Evolutionary conservation across 495 filamentous ascomycete species (phyloP), one percentile per base, ranked within the genome.

Genomic region (Daldinia bambusicola): DNA sequence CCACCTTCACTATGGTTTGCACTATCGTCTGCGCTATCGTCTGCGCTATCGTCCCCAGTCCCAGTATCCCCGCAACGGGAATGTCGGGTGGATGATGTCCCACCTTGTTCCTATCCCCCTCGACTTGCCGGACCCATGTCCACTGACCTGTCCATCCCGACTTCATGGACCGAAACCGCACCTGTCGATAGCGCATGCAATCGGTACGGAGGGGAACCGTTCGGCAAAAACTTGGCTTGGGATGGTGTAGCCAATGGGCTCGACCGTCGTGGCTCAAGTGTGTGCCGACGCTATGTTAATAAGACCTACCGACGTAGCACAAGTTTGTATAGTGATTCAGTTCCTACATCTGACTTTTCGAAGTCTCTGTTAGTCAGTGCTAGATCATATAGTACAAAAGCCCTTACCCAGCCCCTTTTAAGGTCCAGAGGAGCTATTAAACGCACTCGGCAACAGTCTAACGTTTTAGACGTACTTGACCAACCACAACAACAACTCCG

Each of bases 101-200:
- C 70, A 52, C 30, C 7, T 7, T 12, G 37, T 48, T 38, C 37
- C 38, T 62, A 55, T 32, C 26, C 16, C 30, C 34, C 55, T 48
- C 61, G 40, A 65, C 67, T 61, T 65, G 50, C 56, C 61, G 61
- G 61, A 6, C 38, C 22, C 18, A 55, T n/a, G 22, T n/a, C 52
- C 4, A n/a, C 14, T 51, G 10, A 45, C 6, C 6, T 45, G 38
- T 40, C 20, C 8, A 56, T 61, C 55, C 61, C 56, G 65, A 56
- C 60, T 20, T 62, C 55, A 2, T 52, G 65, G 66, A 59, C 70
- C 70, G 70, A 72, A 57, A 66, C 65, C 61, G 61, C 69, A 53
- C 63, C 43, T 38, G 13, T 55, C 34, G 10, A 45, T 53, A 32
- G 59, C 59, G 20, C 59, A 61, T 63, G 58, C 63, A 66, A 50